These are phyloP conservation scores for Pelargonium fulgidum DNA, from an alignment of 441 rosid species.

Conservation along the genomic window DNA sequence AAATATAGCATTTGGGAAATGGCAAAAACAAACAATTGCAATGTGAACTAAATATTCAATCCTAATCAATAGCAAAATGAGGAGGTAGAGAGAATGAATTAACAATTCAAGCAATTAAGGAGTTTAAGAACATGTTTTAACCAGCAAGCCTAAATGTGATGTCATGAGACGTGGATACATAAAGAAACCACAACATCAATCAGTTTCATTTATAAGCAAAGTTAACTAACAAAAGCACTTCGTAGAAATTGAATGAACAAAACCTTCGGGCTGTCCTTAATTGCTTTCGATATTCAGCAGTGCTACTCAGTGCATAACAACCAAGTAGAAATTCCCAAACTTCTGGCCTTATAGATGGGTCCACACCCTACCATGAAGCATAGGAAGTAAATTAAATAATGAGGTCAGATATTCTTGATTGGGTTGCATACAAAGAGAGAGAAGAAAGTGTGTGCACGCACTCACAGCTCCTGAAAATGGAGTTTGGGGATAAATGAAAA, in stretches of 20 bases:
- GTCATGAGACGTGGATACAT: background rate
- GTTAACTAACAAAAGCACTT: conserved; percentile 13
- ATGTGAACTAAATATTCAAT: no score
- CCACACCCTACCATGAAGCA: conserved; percentile 62
- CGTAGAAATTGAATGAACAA: conserved; percentile 18
- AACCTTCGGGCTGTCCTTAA: conserved; percentile 79
- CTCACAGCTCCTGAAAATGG: background rate
- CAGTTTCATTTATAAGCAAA: conserved; percentile 11
- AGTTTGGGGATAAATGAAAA: conserved; percentile 8
- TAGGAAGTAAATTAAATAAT: conserved; percentile 15
- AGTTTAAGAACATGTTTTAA: background rate
- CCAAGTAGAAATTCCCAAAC: conserved; percentile 99
- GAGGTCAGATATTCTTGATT: conserved; percentile 10
- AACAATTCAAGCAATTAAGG: background rate
- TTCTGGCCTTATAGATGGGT: conserved; percentile 86
- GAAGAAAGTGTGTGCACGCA: background rate
- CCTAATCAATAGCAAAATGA: background rate
- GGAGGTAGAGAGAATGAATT: background rate
- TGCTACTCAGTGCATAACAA: conserved; percentile 73
- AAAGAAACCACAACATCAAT: background rate
- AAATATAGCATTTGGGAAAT: no score
- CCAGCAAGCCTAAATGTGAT: background rate
- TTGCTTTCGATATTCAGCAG: conserved; percentile 64
- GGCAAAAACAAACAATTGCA: no score
- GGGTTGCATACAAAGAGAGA: background rate